Evolutionary conservation across 225 moss, liverwort and hornwort species (phyloP), one percentile per base, ranked within the genome.

Genomic region (Marchantia polymorpha): DNA sequence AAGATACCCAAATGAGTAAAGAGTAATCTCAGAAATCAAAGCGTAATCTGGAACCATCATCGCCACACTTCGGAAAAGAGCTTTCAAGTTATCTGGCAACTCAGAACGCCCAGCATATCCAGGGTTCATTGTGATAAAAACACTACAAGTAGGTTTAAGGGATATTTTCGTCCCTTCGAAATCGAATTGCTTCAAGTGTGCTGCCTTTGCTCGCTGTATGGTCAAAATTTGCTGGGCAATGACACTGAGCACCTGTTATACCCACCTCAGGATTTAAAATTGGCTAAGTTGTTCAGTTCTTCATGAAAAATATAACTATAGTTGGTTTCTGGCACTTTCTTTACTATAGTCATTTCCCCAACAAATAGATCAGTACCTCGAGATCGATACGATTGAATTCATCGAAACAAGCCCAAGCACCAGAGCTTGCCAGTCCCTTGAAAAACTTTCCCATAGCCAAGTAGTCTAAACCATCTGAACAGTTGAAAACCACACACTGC

Each of bases 21-120:
- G 87, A 22, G 92, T 92, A 64, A 92, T 92, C 61, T 90, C 92
- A 58, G 87, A 80, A 85, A 92, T 92, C 80, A 92, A 74, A 12
- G 90, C 90, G 82, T 92, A 92, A 75, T 92, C 90, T 60, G 92
- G 92, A 82, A 92, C 92, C 92, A 92, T 92, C 90, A 92, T 92
- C 60, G 90, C 92, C 49, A 91, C 90, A 63, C 85, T 90, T 16
- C 88, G 83, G 76, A 91, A 90, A 7, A 90, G 81, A 29, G 90
- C 90, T 79, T 91, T 91, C 58, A 91, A 67, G 74, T 91, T 91
- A 77, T 91, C 91, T 76, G 91, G 91, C 78, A 91, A 83, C 81
- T 91, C 91, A 59, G 88, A 88, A 13, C 90, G 85, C 54, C 91
- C 91, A 64, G 89, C 91, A 84, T 91, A 92, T 20, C 91, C 90